A percentile compares a stretch with the other conserved stretches of the same genome.
phyloP scores from a whole-genome alignment of 179 eudicot genomes.

The Heliamphora pulchella region DNA sequence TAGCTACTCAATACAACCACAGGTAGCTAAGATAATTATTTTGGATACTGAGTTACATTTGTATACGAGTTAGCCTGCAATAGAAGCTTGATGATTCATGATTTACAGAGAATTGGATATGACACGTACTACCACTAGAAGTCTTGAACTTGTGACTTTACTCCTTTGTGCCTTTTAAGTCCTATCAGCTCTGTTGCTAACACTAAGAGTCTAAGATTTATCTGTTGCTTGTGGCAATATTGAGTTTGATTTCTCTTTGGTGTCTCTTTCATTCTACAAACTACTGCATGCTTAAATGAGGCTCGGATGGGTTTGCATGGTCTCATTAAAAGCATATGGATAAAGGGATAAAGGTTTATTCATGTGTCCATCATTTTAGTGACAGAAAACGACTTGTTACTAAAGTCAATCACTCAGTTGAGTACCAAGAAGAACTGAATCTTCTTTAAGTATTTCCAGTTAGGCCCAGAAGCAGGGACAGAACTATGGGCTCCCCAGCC shows the following conservation, averaged over 20 bases:
- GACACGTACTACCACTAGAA: neutral
- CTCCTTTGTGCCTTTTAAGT: neutral
- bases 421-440: neutral
- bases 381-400: neutral
- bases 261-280: neutral
- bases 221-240: neutral
- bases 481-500: neutral
- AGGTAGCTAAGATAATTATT: neutral
- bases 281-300: neutral
- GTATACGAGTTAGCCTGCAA: too few species aligned
- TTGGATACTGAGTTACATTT: neutral
- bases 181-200: slow-evolving; percentile 5
- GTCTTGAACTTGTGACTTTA: neutral
- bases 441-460: neutral
- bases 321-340: neutral
- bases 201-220: neutral
- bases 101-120: neutral
- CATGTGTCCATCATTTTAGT: neutral
- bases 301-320: neutral
- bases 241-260: neutral
- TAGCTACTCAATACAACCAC: neutral
- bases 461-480: neutral
- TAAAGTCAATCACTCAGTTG: neutral
- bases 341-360: neutral
- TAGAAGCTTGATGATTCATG: slow-evolving; percentile 8